Base-by-base conservation (phyloP, 805 yeast genomes). In the Alloascoidea hylecoeti region DNA sequence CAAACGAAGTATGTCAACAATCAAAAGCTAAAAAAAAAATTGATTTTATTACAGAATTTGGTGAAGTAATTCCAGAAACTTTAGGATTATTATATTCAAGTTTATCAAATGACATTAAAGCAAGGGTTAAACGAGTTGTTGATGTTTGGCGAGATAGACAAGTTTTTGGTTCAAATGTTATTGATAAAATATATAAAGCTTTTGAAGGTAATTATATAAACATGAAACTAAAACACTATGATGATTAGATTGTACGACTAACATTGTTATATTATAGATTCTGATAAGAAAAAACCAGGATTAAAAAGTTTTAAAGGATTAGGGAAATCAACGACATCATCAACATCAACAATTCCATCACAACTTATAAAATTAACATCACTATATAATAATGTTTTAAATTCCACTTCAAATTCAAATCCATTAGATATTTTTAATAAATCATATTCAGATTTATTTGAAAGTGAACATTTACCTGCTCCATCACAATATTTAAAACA, bases 1-100 rank as follows among this genome's bases (percentile, higher is more conserved):
- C 80, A 38, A 84, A 84, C 53, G 95, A 84, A 46, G 76, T 84
- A 16, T 78, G 83, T 1, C 95, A 84, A 55, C 80, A 80, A 51
- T 73, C 86, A 2, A 65, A 76, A 41, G 75, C 78, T 23, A 72
- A 75, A 47, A 64, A 70, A 42, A 73, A 70, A 48, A 58, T 59
- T 3, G 82, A 73, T 36, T 77, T 78, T 45, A 55, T 78, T 2
- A 58, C 55, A 5, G 76, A 73, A 2, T 84, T 81, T 55, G 64
- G 72, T 9, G 50, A 53, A 1, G 68, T 66, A 39, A 5, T 64
- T n/a, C 59, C 64, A 2, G 54, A 44, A 12, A 60, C 64, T 2
- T 39, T 68, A 9, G 52, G 46, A 3, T 43, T 42, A 3, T 63
- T 64, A 6, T 63, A 60, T 44, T 47, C 52, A 2, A 52, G 47